Evolutionary conservation across 805 yeast genomes (phyloP).

Genomic region (Monosporozyma siamensis): DNA sequence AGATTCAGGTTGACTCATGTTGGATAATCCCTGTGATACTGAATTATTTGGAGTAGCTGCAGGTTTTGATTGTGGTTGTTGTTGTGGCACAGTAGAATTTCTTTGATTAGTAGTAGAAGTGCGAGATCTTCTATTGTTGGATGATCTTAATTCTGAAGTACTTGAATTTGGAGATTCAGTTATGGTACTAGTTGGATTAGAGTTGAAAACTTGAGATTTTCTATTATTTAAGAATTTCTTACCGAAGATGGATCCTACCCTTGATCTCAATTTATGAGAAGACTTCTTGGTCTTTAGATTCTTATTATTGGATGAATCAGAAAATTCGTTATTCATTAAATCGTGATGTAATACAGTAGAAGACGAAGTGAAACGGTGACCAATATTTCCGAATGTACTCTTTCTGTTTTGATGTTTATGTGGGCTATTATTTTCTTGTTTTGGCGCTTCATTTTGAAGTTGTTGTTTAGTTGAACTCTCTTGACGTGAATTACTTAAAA

Average conservation of each 20-base stretch:
- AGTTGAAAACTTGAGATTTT: constrained; percentile 8
- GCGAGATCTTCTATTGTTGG: not conserved
- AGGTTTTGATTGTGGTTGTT: not conserved
- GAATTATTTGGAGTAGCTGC: not conserved
- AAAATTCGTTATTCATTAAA: constrained; percentile 26
- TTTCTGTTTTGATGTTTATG: constrained; percentile 15
- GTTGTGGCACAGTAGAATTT: not conserved
- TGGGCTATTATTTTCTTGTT: not conserved
- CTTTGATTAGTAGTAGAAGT: not conserved
- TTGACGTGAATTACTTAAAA: constrained; percentile 5
- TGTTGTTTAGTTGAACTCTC: not conserved
- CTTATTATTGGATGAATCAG: constrained; percentile 25
- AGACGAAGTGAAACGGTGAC: constrained; percentile 22
- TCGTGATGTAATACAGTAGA: constrained; percentile 27
- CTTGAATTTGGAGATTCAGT: constrained; percentile 5
- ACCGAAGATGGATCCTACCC: constrained; percentile 68
- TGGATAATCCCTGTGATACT: not conserved
- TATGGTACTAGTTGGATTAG: constrained; percentile 5
- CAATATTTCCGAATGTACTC: constrained; percentile 21
- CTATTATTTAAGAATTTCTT: constrained; percentile 37
- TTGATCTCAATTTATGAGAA: constrained; percentile 45
- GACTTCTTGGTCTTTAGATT: constrained; percentile 26
- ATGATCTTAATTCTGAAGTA: not conserved
- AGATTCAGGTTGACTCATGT: not conserved
- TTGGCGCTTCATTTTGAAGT: not conserved